phyloP scores from a whole-genome alignment of 768 basidiomycete genomes.

The Leccinum arenicola region DNA sequence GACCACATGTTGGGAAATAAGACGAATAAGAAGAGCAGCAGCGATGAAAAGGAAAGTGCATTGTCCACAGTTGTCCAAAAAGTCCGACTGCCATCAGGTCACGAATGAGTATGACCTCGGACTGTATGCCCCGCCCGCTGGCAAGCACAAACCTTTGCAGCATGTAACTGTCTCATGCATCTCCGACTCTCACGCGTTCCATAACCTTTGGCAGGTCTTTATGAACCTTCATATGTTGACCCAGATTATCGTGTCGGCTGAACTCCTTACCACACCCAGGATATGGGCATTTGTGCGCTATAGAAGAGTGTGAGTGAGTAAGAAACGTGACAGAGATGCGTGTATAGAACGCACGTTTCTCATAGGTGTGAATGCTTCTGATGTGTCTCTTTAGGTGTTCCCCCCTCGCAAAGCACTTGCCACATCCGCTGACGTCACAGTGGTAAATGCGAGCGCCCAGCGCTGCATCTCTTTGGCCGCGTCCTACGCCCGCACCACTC shows the following conservation, averaged over 20 bases:
- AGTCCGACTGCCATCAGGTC: conserved; percentile 27
- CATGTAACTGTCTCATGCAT: conserved; percentile 14
- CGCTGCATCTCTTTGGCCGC: conserved; percentile 35
- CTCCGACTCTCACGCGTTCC: conserved; percentile 25
- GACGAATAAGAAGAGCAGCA: conserved; percentile 19
- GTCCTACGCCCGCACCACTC: conserved; percentile 27
- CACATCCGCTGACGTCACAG: conserved; percentile 80
- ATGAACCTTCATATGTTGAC: conserved; percentile 87
- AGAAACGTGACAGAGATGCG: conserved; percentile 4
- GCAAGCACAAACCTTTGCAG: conserved; percentile 17
- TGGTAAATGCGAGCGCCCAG: conserved; percentile 54
- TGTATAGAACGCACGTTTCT: conserved; percentile 66
- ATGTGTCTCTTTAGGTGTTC: conserved; percentile 92
- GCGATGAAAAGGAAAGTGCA: conserved; percentile 22
- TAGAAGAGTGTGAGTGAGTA: conserved; percentile 6
- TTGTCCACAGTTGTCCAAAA: conserved; percentile 23
- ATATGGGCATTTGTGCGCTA: conserved; percentile 80
- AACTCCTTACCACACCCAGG: conserved; percentile 83
- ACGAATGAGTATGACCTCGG: conserved; percentile 25
- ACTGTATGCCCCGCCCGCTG: conserved; percentile 4
- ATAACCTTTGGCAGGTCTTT: conserved; percentile 34
- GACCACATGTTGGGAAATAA: conserved; percentile 26
- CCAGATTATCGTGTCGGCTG: conserved; percentile 83
- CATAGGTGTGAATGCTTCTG: conserved; percentile 85
- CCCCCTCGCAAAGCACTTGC: conserved; percentile 83